phyloP scores from a whole-genome alignment of 352 stramenopile species.

The Peronospora farinosa region DNA sequence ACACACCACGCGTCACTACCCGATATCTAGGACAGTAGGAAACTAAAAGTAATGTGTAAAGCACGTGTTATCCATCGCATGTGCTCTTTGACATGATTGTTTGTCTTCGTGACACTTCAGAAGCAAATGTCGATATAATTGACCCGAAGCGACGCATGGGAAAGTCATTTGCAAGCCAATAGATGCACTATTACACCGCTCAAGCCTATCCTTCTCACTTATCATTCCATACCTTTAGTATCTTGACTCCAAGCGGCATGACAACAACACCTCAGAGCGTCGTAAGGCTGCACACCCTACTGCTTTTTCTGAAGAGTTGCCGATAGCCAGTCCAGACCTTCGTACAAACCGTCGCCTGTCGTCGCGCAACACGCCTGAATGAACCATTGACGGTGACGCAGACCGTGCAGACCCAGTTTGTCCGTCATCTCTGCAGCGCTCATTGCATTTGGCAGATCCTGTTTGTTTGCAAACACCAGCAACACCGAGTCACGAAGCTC shows the following conservation, averaged over 20 bases:
- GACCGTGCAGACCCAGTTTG: constrained; percentile 95
- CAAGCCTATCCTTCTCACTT: constrained; percentile 21
- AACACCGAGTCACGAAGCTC: constrained; percentile 95
- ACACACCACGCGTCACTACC: background rate
- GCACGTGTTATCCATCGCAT: constrained; percentile 16
- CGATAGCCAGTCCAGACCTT: constrained; percentile 98
- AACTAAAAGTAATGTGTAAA: constrained; percentile 8
- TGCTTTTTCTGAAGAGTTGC: constrained; percentile 80
- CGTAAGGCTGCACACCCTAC: constrained; percentile 31
- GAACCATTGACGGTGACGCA: constrained; percentile 98
- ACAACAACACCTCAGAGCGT: constrained; percentile 2
- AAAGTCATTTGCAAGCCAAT: constrained; percentile 26
- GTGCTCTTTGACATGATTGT: constrained; percentile 11
- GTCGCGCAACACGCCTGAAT: constrained; percentile 99
- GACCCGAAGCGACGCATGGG: background rate
- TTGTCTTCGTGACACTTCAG: background rate
- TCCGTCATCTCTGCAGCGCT: constrained; percentile 97
- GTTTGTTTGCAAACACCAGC: constrained; percentile 99
- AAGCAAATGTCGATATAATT: background rate
- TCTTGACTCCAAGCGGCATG: constrained; percentile 14
- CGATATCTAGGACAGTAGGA: background rate
- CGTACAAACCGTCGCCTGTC: constrained; percentile 97
- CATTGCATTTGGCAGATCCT: constrained; percentile 95
- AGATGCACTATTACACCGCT: constrained; percentile 38
- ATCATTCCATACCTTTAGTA: constrained; percentile 19